Evolutionary conservation across 176 grass and related monocot species (phyloP).

Genomic region (Typha latifolia): DNA sequence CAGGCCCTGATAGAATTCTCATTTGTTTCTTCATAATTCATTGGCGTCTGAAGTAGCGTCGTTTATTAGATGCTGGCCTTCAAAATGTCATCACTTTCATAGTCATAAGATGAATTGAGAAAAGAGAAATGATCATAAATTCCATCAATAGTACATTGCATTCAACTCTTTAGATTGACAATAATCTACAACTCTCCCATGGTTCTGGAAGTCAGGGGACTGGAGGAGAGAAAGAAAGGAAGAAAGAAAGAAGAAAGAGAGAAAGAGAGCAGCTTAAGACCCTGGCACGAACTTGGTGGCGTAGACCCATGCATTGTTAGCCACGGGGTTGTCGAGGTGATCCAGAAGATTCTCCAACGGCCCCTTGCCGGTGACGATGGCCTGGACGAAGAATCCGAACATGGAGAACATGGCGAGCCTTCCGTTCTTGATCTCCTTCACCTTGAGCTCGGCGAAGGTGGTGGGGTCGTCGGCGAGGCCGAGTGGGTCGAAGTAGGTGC

Average conservation of each 20-base stretch:
- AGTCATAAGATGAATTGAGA: not conserved
- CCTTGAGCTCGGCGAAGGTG: conserved; percentile 2
- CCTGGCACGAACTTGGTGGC: not conserved
- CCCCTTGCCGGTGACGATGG: conserved; percentile 1
- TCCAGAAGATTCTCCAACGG: not conserved
- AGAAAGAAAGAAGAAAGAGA: too few species aligned
- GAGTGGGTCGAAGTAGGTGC: not conserved
- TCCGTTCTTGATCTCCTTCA: conserved; percentile 7
- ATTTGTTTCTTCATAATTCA: too few species aligned
- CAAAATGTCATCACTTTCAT: too few species aligned
- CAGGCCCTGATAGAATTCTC: too few species aligned
- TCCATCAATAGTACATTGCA: not conserved
- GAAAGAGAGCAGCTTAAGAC: too few species aligned
- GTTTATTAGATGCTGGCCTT: too few species aligned
- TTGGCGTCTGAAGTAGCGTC: too few species aligned
- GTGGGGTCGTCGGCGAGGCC: not conserved
- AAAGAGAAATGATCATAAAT: not conserved
- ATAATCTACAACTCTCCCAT: not conserved
- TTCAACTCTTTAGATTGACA: not conserved
- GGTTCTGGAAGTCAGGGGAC: not conserved
- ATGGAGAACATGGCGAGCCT: conserved; percentile 6
- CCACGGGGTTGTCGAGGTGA: not conserved
- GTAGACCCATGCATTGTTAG: conserved; percentile 1
- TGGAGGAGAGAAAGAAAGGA: too few species aligned
- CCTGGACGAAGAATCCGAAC: conserved; percentile 5